phyloP scores from a whole-genome alignment of 306 rosid species.

The Trifolium fragiferum region DNA sequence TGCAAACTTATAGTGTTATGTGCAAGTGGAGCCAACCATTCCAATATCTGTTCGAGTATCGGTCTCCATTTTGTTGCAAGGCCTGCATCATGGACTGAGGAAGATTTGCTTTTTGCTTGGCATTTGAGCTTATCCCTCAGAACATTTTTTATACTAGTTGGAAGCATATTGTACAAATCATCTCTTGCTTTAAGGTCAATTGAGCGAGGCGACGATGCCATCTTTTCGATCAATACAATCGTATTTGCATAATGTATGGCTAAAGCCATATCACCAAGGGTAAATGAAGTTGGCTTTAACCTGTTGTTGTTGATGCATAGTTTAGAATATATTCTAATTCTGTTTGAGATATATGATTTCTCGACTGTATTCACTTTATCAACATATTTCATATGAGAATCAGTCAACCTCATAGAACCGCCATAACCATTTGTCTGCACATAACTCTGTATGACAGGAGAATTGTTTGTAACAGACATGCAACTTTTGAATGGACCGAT shows the following conservation, averaged over 20 bases:
- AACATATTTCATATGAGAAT: conserved; percentile 37
- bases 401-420: conserved; percentile 72
- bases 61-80: conserved; percentile 61
- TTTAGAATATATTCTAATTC: conserved; percentile 57
- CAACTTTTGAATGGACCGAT: conserved; percentile 67
- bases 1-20: conserved; percentile 80
- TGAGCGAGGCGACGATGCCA: conserved; percentile 63
- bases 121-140: conserved; percentile 68
- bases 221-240: conserved; percentile 66
- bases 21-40: conserved; percentile 87
- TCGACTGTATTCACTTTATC: conserved; percentile 47
- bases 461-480: conserved; percentile 54
- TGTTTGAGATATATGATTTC: conserved; percentile 49
- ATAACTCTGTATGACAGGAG: conserved; percentile 57
- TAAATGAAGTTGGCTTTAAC: conserved; percentile 53
- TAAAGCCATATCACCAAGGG: conserved; percentile 75
- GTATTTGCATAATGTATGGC: conserved; percentile 82
- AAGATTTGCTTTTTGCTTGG: conserved; percentile 38
- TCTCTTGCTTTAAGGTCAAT: conserved; percentile 65
- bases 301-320: conserved; percentile 50
- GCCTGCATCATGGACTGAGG: conserved; percentile 52
- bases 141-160: conserved; percentile 55
- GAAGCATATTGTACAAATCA: conserved; percentile 77
- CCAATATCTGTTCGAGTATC: conserved; percentile 54
- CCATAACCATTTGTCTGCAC: conserved; percentile 58